These are phyloP conservation scores for Trichosanthes truncata DNA, from an alignment of 306 rosid species.

Conservation along the genomic window DNA sequence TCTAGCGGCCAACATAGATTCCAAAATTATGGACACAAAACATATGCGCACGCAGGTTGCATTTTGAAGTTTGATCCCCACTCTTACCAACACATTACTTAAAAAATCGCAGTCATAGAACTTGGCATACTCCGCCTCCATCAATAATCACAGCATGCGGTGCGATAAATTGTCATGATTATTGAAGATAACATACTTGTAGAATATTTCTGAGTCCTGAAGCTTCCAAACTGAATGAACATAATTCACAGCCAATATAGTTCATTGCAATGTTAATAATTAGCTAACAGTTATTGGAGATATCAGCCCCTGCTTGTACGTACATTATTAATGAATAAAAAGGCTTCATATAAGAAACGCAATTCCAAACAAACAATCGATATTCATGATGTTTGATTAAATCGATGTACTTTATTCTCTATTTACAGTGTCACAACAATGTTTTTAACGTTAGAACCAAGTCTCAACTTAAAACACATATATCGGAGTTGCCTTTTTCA, in stretches of 20 bases:
- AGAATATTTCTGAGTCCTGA: neutral
- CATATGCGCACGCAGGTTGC: neutral
- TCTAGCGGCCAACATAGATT: neutral
- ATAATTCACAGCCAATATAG: neutral
- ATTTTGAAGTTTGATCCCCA: neutral
- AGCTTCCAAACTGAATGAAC: neutral
- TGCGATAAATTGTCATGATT: neutral
- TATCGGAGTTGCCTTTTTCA: neutral
- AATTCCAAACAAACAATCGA: neutral
- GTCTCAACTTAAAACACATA: neutral
- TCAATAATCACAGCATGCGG: neutral
- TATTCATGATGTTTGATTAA: neutral
- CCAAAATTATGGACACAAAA: neutral
- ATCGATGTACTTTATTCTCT: neutral
- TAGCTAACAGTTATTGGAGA: neutral
- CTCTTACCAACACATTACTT: neutral
- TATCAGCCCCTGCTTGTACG: neutral
- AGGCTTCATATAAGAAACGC: neutral
- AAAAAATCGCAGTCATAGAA: neutral
- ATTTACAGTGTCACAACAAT: neutral
- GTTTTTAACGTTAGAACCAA: neutral
- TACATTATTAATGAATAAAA: neutral
- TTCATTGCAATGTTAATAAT: neutral
- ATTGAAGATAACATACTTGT: neutral
- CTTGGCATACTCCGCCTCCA: neutral